A percentile compares a stretch with the other conserved stretches of the same genome.
Conservation (phyloP, 495 filamentous ascomycete species). For the Annulohypoxylon nitens region DNA sequence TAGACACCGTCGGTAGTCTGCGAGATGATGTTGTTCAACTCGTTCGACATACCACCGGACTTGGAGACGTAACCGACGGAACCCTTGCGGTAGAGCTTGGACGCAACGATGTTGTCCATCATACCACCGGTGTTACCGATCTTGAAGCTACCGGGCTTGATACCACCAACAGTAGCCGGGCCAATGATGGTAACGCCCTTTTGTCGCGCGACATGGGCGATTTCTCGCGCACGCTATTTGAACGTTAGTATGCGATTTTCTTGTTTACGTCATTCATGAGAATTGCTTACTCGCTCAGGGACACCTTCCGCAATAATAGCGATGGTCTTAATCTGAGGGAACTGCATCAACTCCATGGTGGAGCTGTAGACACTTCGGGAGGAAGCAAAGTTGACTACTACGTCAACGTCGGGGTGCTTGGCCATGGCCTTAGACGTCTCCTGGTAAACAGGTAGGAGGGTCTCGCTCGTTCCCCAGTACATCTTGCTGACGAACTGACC, state of each 20-base stretch:
- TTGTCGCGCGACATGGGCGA: constrained; percentile 92
- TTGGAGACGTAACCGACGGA: constrained; percentile 99
- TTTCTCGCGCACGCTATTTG: constrained; percentile 90
- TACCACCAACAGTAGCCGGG: constrained; percentile 97
- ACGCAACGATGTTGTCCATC: constrained; percentile 99
- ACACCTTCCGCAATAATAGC: constrained; percentile 99
- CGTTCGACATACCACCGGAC: constrained; percentile 99
- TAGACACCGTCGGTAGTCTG: constrained; percentile 97
- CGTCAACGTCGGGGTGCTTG: constrained; percentile 98
- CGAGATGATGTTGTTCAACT: constrained; percentile 99
- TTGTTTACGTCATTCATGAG: neutral
- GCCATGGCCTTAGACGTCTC: constrained; percentile 91
- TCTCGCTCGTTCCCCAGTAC: constrained; percentile 99
- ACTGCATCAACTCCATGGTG: constrained; percentile 98
- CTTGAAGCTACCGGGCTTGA: constrained; percentile 99
- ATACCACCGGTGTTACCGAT: constrained; percentile 99
- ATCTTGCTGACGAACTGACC: constrained; percentile 99
- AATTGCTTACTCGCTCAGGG: constrained; percentile 84
- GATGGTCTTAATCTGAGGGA: constrained; percentile 95
- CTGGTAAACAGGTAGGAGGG: constrained; percentile 98
- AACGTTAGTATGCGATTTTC: constrained; percentile 45
- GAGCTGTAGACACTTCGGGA: constrained; percentile 98
- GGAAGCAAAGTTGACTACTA: constrained; percentile 98
- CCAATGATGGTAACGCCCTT: constrained; percentile 99
- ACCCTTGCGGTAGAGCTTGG: constrained; percentile 99